Evolutionary conservation across 179 eudicot species (phyloP), one percentile per base, ranked within the genome.

Genomic region (Beta lomatogona): DNA sequence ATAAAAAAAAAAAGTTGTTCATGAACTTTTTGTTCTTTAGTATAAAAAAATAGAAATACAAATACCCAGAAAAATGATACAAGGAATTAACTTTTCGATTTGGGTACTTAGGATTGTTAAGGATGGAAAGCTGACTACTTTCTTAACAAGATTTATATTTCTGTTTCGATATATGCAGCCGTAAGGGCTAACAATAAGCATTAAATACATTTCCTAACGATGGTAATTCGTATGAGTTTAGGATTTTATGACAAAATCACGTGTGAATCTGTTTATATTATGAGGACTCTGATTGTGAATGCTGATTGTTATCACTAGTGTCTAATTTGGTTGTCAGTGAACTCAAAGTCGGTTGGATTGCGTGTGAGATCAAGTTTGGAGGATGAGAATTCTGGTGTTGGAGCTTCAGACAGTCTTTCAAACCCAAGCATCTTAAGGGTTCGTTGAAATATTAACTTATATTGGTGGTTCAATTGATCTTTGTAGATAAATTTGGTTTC

Each of bases 301-400:
- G 16, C 25, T 73, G 77, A 73, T 72, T 50, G 45, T 50, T 61
- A 41, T 80, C 45, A 36, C 68, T 70, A 41, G 28, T 79, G 46
- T 71, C 31, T 53, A 19, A 52, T 52, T 63, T 52, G 73, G 78
- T 61, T 63, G 52, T 73, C 57, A 86, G 89, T 76, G 45, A 65
- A 83, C 59, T 82, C 74, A 21, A 89, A 82, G 69, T 84, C 80
- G 52, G 71, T 74, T 48, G 58, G 86, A 54, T 77, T 80, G 79
- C 82, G 85, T 48, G 87, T 87, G 68, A 90, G 86, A 65, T 92
- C 88, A 55, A 83, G 87, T 85, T 83, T 80, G 81, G 89, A 88
- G 75, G 78, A 85, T 31, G 83, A 75, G 50, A 80, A 77, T 83
- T 80, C 69, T 57, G 75, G 79, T 78, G 36, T 85, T 14, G 82